Conservation (phyloP, 2,329 filamentous ascomycete genomes). For the Fusarium sp. region DNA sequence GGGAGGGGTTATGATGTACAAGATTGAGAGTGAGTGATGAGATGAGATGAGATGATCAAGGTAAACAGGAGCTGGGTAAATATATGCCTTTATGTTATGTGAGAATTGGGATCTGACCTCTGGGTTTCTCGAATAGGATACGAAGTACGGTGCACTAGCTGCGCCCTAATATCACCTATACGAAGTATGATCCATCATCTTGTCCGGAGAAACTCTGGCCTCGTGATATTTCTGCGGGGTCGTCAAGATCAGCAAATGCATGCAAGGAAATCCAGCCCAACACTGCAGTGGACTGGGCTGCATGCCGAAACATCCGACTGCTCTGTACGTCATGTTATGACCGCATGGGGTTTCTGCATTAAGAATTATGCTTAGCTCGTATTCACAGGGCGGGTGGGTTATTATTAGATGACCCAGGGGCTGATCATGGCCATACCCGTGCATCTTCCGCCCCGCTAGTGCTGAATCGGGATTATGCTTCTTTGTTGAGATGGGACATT, state of each 20-base stretch:
- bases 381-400: neutral
- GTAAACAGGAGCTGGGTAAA: neutral
- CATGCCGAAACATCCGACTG: constrained; percentile 4
- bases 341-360: neutral
- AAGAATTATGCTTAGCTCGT: constrained; percentile 9
- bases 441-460: neutral
- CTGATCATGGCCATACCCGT: neutral
- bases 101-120: neutral
- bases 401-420: constrained; percentile 2
- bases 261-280: neutral
- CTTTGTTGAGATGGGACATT: neutral
- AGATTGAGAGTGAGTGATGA: neutral
- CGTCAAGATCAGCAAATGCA: neutral
- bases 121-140: neutral
- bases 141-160: constrained; percentile 2
- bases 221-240: neutral
- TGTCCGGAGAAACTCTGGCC: neutral
- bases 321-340: neutral
- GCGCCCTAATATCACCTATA: constrained; percentile 10
- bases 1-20: neutral
- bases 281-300: neutral
- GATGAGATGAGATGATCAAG: neutral
- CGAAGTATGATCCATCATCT: neutral
- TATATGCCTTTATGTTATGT: constrained; percentile 7
- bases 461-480: neutral